These are phyloP conservation scores for Neurospora terricola DNA, from an alignment of 495 filamentous ascomycete species.

Conservation along the genomic window DNA sequence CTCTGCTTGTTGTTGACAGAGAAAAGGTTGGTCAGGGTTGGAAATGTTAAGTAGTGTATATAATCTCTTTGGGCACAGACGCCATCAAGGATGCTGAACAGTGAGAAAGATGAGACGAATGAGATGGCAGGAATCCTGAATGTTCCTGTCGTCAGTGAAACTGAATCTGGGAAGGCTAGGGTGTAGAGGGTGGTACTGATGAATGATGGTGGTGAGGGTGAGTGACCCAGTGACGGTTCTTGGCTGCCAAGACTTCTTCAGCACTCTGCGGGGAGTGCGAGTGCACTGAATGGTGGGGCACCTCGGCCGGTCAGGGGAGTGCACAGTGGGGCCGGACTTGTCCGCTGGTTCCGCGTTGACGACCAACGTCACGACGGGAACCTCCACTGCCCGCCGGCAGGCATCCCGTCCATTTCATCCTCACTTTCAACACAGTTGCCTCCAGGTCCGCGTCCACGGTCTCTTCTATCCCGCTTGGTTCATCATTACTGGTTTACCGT, in stretches of 20 bases:
- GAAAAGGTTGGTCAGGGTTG: not conserved
- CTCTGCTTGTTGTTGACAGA: not conserved
- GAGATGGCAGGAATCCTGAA: not conserved
- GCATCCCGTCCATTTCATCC: not conserved
- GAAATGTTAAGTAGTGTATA: not conserved
- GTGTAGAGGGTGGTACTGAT: not conserved
- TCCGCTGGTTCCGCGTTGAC: not conserved
- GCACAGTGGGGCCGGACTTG: not conserved
- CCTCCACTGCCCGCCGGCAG: not conserved
- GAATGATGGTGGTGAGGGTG: not conserved
- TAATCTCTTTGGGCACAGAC: not conserved
- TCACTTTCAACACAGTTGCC: not conserved
- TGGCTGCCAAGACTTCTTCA: not conserved
- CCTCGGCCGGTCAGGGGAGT: not conserved
- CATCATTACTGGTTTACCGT: not conserved
- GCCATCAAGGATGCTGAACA: not conserved
- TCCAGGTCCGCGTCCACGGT: no score
- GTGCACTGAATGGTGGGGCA: not conserved
- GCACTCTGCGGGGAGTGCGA: not conserved
- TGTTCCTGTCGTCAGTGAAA: not conserved
- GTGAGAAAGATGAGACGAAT: not conserved
- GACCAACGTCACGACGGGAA: not conserved
- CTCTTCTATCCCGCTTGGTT: no score
- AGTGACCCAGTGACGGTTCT: not conserved
- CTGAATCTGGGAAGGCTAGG: not conserved